Evolutionary conservation across 768 basidiomycete genomes (phyloP).

Genomic region (Suillus subaureus): DNA sequence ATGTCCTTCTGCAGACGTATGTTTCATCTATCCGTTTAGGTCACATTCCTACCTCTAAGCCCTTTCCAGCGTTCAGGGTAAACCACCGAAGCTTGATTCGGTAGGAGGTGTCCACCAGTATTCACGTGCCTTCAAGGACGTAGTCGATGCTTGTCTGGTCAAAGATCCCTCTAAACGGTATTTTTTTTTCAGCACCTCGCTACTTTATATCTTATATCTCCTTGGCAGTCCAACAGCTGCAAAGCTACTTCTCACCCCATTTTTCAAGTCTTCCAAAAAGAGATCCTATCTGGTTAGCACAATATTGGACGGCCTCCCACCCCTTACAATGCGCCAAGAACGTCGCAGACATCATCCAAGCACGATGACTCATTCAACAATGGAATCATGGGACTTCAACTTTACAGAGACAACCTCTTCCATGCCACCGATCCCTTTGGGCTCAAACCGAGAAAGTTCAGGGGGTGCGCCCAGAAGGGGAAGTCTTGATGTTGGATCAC

Average conservation of each 20-base stretch:
- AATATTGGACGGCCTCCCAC: slow-evolving; percentile 75
- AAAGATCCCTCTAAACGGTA: slow-evolving; percentile 85
- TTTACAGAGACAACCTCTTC: slow-evolving; percentile 45
- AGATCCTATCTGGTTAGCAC: slow-evolving; percentile 75
- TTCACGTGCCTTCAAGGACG: slow-evolving; percentile 79
- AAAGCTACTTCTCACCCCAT: slow-evolving; percentile 73
- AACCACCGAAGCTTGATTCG: slow-evolving; percentile 75
- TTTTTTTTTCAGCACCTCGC: slow-evolving; percentile 7
- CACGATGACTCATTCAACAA: slow-evolving; percentile 45
- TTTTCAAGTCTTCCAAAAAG: slow-evolving; percentile 82
- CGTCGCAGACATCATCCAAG: slow-evolving; percentile 48
- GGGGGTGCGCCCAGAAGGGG: slow-evolving; percentile 12
- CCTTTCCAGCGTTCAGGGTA: slow-evolving; percentile 64
- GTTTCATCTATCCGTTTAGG: slow-evolving; percentile 19
- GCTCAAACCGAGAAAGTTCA: slow-evolving; percentile 7
- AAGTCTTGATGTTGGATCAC: slow-evolving; percentile 9
- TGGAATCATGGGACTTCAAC: slow-evolving; percentile 84
- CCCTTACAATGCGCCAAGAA: slow-evolving; percentile 73
- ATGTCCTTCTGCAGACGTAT: slow-evolving; percentile 76
- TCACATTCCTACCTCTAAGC: slow-evolving; percentile 7
- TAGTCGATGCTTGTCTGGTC: slow-evolving; percentile 78
- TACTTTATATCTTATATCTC: not conserved
- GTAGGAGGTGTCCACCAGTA: slow-evolving; percentile 74
- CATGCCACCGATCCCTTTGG: slow-evolving; percentile 10
- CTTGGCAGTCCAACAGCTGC: slow-evolving; percentile 68